A percentile compares a stretch with the other conserved stretches of the same genome.
Evolutionary conservation across 805 yeast species (phyloP).

Genomic region (Kluyveromyces aestuarii): DNA sequence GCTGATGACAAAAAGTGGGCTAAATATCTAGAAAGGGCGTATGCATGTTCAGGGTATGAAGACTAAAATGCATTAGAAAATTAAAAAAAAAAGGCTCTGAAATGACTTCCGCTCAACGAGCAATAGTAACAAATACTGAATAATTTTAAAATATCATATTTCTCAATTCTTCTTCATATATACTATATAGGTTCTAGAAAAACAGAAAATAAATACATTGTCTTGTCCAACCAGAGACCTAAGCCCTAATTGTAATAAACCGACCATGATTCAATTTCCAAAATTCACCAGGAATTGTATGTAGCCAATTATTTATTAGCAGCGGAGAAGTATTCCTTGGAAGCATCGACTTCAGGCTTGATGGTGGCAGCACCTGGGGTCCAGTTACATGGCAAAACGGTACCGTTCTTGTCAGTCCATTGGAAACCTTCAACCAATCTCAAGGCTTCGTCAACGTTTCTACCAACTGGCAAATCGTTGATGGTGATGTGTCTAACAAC

Average conservation of each 20-base stretch:
- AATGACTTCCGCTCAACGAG: no score
- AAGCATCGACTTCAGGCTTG: constrained; percentile 68
- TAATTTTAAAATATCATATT: no score
- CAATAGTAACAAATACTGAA: no score
- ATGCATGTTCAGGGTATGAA: constrained; percentile 58
- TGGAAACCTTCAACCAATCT: constrained; percentile 99
- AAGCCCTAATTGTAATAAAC: background rate
- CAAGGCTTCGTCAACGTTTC: constrained; percentile 95
- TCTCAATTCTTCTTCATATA: background rate
- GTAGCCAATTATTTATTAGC: constrained; percentile 35
- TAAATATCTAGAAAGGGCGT: constrained; percentile 46
- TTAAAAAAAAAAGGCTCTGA: background rate
- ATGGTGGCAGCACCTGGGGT: constrained; percentile 88
- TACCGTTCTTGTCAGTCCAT: constrained; percentile 98
- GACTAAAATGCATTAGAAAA: constrained; percentile 18
- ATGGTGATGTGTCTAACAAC: constrained; percentile 90
- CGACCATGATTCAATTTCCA: background rate
- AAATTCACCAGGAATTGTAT: background rate
- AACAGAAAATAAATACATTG: background rate
- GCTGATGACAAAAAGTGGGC: constrained; percentile 48
- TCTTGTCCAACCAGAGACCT: no score
- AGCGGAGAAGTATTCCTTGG: constrained; percentile 71
- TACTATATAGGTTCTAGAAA: background rate
- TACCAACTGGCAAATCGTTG: constrained; percentile 99
- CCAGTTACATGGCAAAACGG: constrained; percentile 99